A percentile compares a stretch with the other conserved stretches of the same genome.
phyloP scores from a whole-genome alignment of 1,284 basidiomycete genomes.

The Phellopilus nigrolimitatus region DNA sequence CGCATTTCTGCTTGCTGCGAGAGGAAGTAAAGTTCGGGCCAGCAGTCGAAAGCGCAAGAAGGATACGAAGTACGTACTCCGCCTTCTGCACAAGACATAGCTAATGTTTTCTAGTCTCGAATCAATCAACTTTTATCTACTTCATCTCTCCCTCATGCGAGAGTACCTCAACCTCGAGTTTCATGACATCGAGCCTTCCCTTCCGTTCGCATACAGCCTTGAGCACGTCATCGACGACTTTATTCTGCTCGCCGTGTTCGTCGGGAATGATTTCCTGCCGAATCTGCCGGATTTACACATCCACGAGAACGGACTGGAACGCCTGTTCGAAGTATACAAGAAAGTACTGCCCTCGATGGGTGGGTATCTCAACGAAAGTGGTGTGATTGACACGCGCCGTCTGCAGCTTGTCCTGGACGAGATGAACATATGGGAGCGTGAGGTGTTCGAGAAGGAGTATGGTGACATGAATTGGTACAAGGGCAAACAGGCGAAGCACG shows the following conservation, averaged over 20 bases:
- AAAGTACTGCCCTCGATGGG: slow-evolving; percentile 72
- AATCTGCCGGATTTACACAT: slow-evolving; percentile 97
- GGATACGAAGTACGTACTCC: slow-evolving; percentile 52
- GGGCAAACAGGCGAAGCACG: slow-evolving; percentile 77
- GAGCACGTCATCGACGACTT: slow-evolving; percentile 98
- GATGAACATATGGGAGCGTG: slow-evolving; percentile 83
- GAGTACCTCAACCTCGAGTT: slow-evolving; percentile 98
- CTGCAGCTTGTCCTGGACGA: slow-evolving; percentile 87
- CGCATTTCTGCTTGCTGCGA: slow-evolving; percentile 95
- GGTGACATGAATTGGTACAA: slow-evolving; percentile 87
- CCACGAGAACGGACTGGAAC: slow-evolving; percentile 93
- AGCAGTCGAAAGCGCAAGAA: slow-evolving; percentile 61
- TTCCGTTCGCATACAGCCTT: slow-evolving; percentile 74
- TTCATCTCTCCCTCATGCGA: slow-evolving; percentile 92
- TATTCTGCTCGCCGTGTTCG: slow-evolving; percentile 92
- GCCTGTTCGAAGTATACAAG: slow-evolving; percentile 94
- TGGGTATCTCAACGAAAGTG: slow-evolving; percentile 92
- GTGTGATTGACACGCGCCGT: slow-evolving; percentile 75
- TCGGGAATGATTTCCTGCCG: slow-evolving; percentile 97
- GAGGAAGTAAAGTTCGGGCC: slow-evolving; percentile 99
- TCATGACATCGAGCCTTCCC: slow-evolving; percentile 52
- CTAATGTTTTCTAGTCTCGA: slow-evolving; percentile 54
- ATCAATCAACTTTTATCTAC: slow-evolving; percentile 88
- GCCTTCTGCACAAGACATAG: slow-evolving; percentile 11
- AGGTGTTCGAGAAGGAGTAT: slow-evolving; percentile 88